phyloP scores from a whole-genome alignment of 805 yeast species.

The Spathaspora girioi region DNA sequence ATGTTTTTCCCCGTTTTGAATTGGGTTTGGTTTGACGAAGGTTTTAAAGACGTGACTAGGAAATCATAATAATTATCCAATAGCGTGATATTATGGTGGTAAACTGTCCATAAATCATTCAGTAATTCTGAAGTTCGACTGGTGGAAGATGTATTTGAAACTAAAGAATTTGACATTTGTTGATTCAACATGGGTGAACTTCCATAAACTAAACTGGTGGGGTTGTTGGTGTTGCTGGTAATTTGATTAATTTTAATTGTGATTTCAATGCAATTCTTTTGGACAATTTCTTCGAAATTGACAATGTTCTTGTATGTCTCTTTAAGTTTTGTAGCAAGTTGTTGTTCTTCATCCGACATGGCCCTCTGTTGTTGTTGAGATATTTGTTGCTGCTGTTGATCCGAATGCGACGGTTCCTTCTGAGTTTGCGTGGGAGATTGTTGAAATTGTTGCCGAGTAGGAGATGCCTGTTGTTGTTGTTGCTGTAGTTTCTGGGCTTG shows the following conservation, averaged over 20 bases:
- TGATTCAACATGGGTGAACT: conserved; percentile 11
- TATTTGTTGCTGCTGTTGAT: conserved; percentile 7
- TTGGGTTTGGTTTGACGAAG: conserved; percentile 44
- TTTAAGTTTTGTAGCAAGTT: conserved; percentile 64
- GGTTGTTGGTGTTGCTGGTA: conserved; percentile 30
- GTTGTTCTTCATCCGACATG: conserved; percentile 59
- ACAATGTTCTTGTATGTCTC: conserved; percentile 72
- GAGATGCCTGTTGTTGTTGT: too few relatives aligned
- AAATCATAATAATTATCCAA: conserved; percentile 73
- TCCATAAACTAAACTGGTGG: conserved; percentile 7
- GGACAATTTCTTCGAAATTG: conserved; percentile 63
- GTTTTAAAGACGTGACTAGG: conserved; percentile 64
- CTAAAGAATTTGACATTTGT: conserved; percentile 12
- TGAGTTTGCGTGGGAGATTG: conserved; percentile 1
- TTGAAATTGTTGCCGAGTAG: conserved; percentile 7
- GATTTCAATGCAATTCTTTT: conserved; percentile 62
- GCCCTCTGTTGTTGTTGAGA: conserved; percentile 20
- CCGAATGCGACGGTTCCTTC: conserved; percentile 9
- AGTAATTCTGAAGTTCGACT: conserved; percentile 46
- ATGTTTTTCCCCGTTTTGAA: conserved; percentile 75
- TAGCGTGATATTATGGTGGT: conserved; percentile 61
- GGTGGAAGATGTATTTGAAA: conserved; percentile 12
- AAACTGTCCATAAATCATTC: conserved; percentile 67
- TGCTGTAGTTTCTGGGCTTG: neutral
- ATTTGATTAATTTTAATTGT: conserved; percentile 47